Conservation (phyloP, 306 rosid genomes). For the Betula pendula region DNA sequence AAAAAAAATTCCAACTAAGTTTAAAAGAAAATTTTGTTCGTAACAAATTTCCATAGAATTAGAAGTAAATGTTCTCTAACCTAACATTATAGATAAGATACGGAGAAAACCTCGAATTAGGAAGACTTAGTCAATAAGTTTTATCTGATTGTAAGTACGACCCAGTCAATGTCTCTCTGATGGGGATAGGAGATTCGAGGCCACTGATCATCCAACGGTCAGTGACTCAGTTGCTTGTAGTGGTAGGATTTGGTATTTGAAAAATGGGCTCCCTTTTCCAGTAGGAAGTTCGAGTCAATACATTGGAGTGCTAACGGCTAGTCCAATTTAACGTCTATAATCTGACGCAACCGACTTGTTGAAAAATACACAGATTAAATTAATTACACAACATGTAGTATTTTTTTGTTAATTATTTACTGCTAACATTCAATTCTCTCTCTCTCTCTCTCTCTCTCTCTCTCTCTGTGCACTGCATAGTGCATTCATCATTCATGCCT, state of each 20-base stretch:
- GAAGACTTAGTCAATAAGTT: background rate
- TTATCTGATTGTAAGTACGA: background rate
- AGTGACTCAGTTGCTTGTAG: background rate
- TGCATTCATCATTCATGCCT: too few species aligned
- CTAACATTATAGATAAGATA: too few species aligned
- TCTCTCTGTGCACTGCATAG: background rate
- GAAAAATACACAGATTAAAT: background rate
- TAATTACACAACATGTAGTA: background rate
- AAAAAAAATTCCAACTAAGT: too few species aligned
- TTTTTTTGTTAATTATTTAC: background rate
- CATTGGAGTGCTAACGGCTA: conserved; percentile 13
- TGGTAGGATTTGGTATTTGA: background rate
- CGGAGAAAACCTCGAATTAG: too few species aligned
- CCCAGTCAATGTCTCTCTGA: background rate
- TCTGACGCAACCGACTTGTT: background rate
- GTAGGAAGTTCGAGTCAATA: background rate
- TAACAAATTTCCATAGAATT: too few species aligned
- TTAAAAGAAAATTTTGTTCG: too few species aligned
- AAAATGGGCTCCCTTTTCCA: background rate
- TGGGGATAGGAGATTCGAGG: background rate
- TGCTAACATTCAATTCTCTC: background rate
- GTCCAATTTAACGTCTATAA: conserved; percentile 9
- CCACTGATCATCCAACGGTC: background rate
- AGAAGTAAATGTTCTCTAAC: too few species aligned
- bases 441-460: background rate